These are phyloP conservation scores for Chamaecrista fasciculata DNA, from an alignment of 306 rosid species.

Conservation along the genomic window DNA sequence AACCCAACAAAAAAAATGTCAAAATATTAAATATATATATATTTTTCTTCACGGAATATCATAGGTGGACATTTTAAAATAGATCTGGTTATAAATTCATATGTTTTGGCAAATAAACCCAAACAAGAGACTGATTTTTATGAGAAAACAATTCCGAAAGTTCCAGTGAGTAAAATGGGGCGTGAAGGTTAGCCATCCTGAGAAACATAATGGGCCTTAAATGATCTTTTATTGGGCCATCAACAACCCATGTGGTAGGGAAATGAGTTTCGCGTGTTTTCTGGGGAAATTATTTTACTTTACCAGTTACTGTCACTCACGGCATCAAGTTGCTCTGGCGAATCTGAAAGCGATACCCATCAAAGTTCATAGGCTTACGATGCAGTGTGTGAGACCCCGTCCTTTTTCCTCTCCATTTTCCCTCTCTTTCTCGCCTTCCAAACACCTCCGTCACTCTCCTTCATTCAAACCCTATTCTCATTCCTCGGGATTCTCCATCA, in stretches of 20 bases:
- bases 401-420: slow-evolving; percentile 25
- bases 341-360: background rate
- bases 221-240: background rate
- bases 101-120: too few relatives aligned
- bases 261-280: background rate
- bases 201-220: background rate
- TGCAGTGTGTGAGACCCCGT: slow-evolving; percentile 34
- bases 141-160: too few relatives aligned
- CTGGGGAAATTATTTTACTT: too few relatives aligned
- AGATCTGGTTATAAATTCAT: too few relatives aligned
- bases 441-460: slow-evolving; percentile 20
- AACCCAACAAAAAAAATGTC: too few relatives aligned
- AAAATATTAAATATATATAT: too few relatives aligned
- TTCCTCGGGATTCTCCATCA: slow-evolving; percentile 22
- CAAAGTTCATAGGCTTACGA: background rate
- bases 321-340: too few relatives aligned
- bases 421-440: slow-evolving; percentile 29
- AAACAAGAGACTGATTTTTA: too few relatives aligned
- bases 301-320: too few relatives aligned
- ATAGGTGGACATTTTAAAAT: too few relatives aligned
- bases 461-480: slow-evolving; percentile 23
- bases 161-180: too few relatives aligned
- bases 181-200: background rate
- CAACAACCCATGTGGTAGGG: background rate
- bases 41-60: too few relatives aligned